A percentile compares a stretch with the other conserved stretches of the same genome.
These are phyloP conservation scores for Globisporangium mamillatum DNA, from an alignment of 352 stramenopile genomes.

Conservation along the genomic window DNA sequence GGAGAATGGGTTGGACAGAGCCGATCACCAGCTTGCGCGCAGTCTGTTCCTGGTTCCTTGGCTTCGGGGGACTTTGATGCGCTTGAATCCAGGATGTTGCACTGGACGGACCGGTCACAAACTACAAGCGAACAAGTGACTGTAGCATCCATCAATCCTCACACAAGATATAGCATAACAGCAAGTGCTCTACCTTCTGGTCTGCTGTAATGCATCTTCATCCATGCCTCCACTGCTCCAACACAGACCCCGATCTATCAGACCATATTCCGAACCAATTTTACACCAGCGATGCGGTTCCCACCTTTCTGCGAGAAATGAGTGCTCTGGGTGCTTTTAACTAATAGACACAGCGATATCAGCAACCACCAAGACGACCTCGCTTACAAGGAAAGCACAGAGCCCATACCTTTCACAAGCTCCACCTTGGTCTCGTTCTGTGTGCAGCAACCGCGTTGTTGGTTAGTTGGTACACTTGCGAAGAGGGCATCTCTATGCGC, in stretches of 20 bases:
- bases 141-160: background rate
- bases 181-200: slow-evolving; percentile 7
- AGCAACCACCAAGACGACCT: background rate
- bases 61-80: background rate
- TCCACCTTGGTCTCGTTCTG: slow-evolving; percentile 63
- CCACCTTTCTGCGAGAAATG: slow-evolving; percentile 15
- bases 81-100: slow-evolving; percentile 6
- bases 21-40: background rate
- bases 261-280: background rate
- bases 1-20: slow-evolving; percentile 1
- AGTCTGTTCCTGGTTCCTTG: background rate
- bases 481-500: background rate
- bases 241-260: background rate
- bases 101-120: slow-evolving; percentile 16
- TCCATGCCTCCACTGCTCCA: slow-evolving; percentile 1
- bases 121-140: slow-evolving; percentile 7
- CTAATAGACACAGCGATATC: background rate
- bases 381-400: background rate
- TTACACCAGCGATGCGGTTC: background rate
- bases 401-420: slow-evolving; percentile 35
- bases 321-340: slow-evolving; percentile 10
- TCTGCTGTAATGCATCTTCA: background rate
- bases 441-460: background rate
- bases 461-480: background rate
- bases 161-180: background rate